These are phyloP conservation scores for Crithidia fasciculata DNA, from an alignment of 208 protist genomes.

Conservation along the genomic window DNA sequence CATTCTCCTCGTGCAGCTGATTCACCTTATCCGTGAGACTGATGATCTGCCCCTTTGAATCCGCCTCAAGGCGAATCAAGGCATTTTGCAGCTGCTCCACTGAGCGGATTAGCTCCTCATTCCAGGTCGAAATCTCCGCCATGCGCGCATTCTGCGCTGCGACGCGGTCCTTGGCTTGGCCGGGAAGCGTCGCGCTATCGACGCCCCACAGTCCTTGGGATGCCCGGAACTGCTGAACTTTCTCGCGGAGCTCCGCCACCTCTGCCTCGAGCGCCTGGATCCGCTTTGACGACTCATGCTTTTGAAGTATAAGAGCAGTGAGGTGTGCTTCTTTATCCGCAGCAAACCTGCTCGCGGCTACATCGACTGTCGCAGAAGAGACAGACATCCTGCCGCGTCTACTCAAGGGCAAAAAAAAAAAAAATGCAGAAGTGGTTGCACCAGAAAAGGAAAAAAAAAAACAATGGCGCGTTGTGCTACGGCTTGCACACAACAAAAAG, in stretches of 20 bases:
- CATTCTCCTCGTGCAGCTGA: constrained; percentile 38
- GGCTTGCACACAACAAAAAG: too few species aligned
- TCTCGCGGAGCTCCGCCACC: constrained; percentile 30
- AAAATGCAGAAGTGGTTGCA: background rate
- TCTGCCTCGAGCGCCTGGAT: constrained; percentile 51
- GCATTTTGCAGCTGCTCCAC: constrained; percentile 60
- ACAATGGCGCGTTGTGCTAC: too few species aligned
- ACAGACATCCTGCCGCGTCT: constrained; percentile 8
- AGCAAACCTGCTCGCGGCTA: constrained; percentile 1
- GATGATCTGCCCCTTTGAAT: constrained; percentile 59
- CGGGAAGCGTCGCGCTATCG: background rate
- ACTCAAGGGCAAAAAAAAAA: background rate
- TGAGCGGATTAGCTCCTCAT: constrained; percentile 67
- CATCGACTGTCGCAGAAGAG: background rate
- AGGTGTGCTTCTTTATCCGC: constrained; percentile 40
- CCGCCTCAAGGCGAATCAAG: constrained; percentile 58
- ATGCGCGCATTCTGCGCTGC: constrained; percentile 29
- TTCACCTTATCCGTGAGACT: constrained; percentile 52
- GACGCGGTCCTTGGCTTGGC: background rate
- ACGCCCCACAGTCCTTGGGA: constrained; percentile 3
- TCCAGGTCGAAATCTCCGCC: constrained; percentile 59
- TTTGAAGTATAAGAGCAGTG: constrained; percentile 43
- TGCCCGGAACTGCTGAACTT: constrained; percentile 16
- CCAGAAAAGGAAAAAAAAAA: too few species aligned
- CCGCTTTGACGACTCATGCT: constrained; percentile 36